Base-by-base conservation (phyloP, 768 basidiomycete genomes). In the Kwoniella botswanensis region DNA sequence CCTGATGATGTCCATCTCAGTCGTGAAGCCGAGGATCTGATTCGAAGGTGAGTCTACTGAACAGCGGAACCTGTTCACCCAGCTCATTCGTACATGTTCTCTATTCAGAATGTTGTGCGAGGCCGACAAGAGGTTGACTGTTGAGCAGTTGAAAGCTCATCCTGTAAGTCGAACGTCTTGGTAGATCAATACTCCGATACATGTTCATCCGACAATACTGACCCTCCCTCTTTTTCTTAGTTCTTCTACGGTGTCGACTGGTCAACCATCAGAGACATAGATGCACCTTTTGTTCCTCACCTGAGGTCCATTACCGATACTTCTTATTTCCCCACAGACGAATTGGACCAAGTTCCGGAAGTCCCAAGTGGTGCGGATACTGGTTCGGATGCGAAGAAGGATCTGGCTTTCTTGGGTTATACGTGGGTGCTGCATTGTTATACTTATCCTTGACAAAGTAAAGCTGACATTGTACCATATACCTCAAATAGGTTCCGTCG, bases 301-400 rank as follows among this genome's bases (percentile, higher is more conserved):
- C 86, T 98, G 42, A 89, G 91, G 52, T 94, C 92, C 9, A 92
- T 95, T 79, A 95, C 94, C 44, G 95, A 98, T 75, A 97, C 95
- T 1, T 94, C 93, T n/a, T 97, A 97, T 85, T 97, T 97, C 88
- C 95, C 95, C 0, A 94, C 92, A 2, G 94, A 97, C 71, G 93
- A 96, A 76, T 87, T 95, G 65, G 93, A 95, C 67, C 92, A 94
- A 84, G 90, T 84, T 13, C 84, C 86, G 0, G 88, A 88, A 41
- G 85, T 87, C 64, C 85, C 86, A 10, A 81, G 80, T 3, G 86
- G 84, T 17, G 85, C 86, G 22, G 79, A 78, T 26, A 64, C 62
- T 2, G 76, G 74, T n/a, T 41, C 54, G 22, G 75, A 81, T 58
- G 77, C 80, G 26, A 86, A 85, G 81, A 88, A 88, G 79, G 88